A percentile compares a stretch with the other conserved stretches of the same genome.
phyloP scores from a whole-genome alignment of 768 basidiomycete genomes.

The Tricholoma matsutake region DNA sequence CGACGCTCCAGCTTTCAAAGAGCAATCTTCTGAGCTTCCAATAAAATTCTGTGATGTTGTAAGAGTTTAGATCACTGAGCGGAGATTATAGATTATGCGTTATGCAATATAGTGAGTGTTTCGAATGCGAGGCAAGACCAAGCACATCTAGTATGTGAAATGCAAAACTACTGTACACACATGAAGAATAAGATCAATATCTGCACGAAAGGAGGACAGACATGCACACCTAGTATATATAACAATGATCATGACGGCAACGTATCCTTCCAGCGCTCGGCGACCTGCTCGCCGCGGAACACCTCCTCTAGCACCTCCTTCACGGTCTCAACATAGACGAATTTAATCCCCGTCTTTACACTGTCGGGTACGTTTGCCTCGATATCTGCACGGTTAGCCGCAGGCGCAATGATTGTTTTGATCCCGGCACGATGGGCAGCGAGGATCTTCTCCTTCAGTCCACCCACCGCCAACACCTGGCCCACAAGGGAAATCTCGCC shows the following conservation, averaged over 20 bases:
- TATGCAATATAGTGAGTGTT: constrained; percentile 17
- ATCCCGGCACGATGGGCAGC: constrained; percentile 97
- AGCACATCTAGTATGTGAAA: constrained; percentile 12
- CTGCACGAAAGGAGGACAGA: background rate
- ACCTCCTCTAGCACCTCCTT: constrained; percentile 86
- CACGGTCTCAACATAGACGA: constrained; percentile 95
- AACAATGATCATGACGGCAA: constrained; percentile 9
- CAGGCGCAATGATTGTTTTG: constrained; percentile 85
- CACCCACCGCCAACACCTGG: constrained; percentile 94
- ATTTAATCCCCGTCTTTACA: constrained; percentile 91
- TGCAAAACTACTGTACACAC: background rate
- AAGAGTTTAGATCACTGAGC: background rate
- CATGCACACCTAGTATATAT: constrained; percentile 7
- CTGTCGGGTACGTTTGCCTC: constrained; percentile 97
- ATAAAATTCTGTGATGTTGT: too few species aligned
- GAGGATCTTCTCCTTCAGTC: constrained; percentile 93
- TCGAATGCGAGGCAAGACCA: constrained; percentile 4
- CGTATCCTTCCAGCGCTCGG: constrained; percentile 68
- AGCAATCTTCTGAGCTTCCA: too few species aligned
- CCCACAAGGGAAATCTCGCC: constrained; percentile 97
- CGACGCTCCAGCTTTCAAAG: too few species aligned
- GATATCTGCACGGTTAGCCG: constrained; percentile 89
- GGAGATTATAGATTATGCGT: constrained; percentile 7
- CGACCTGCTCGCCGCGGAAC: constrained; percentile 60
- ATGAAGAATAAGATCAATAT: background rate